These are phyloP conservation scores for Hyphodiscus sp. DNA, from an alignment of 2,329 filamentous ascomycete species.

Conservation along the genomic window DNA sequence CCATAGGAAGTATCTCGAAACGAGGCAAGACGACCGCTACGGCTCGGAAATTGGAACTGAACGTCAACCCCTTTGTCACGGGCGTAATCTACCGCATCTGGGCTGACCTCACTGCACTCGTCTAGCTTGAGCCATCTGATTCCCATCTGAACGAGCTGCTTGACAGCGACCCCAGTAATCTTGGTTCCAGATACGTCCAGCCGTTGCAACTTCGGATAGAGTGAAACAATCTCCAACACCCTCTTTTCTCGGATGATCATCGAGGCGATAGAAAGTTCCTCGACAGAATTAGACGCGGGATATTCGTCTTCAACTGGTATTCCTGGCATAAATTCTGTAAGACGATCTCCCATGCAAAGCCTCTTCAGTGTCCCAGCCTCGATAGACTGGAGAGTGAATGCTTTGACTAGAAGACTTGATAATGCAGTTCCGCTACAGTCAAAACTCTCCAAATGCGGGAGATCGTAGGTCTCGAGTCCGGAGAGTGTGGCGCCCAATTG, in stretches of 20 bases:
- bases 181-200: slow-evolving; percentile 24
- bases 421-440: slow-evolving; percentile 17
- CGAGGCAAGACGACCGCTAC: neutral
- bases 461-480: slow-evolving; percentile 2
- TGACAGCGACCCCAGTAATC: slow-evolving; percentile 31
- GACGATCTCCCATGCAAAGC: slow-evolving; percentile 19
- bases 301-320: slow-evolving; percentile 12
- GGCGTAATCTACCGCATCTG: slow-evolving; percentile 30
- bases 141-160: slow-evolving; percentile 25
- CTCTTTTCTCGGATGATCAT: slow-evolving; percentile 13
- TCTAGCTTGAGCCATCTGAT: slow-evolving; percentile 23
- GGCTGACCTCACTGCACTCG: slow-evolving; percentile 20
- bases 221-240: slow-evolving; percentile 15
- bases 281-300: slow-evolving; percentile 19
- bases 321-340: neutral
- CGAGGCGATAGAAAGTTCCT: slow-evolving; percentile 18
- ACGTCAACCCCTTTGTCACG: slow-evolving; percentile 24
- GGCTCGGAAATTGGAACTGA: slow-evolving; percentile 8
- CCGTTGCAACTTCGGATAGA: slow-evolving; percentile 23
- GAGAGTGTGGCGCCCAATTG: neutral
- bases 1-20: neutral
- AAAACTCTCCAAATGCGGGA: slow-evolving; percentile 26
- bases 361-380: slow-evolving; percentile 19
- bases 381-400: slow-evolving; percentile 14
- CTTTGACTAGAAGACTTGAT: slow-evolving; percentile 4